Evolutionary conservation across 164 flowering plant genomes (phyloP), one percentile per base, ranked within the genome.

Genomic region (Pachysandra terminalis): DNA sequence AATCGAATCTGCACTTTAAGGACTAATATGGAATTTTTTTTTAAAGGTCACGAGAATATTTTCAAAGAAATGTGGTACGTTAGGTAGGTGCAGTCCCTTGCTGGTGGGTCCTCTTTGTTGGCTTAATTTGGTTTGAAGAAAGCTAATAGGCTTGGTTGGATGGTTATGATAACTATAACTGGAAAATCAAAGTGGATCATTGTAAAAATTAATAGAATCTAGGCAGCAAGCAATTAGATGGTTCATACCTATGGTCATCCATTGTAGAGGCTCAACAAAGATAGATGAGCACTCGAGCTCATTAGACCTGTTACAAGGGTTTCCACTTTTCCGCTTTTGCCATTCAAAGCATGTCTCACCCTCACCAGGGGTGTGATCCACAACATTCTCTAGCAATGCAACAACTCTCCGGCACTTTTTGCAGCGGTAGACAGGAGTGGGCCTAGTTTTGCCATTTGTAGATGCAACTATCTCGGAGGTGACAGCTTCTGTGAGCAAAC

Each of bases 221-320:
- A 51, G 41, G 7, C 19, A 53, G 35, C 21, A 24, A 48, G 37
- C 2, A 37, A 25, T 27, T 37, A 49, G 9, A 25, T 3, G 55
- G 37, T 52, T n/a, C n/a, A n/a, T 85, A 95, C 99, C 99, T 82
- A 89, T 75, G 71, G 75, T 87, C 99, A 95, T 95, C 99, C 99
- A 95, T 62, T 78, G 74, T 19, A 95, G 78, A 68, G 99, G 99
- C 79, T 90, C 97, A 63, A 95, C 80, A 83, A 92, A 95, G 60
- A 95, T 72, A 23, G 98, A 95, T 10, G 99, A 85, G 77, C 99
- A 95, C 74, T 86, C 96, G 17, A 68, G 51, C 41, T 89, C 91
- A 41, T 78, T 84, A 71, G 82, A 73, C 76, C 76, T 85, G 70
- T 75, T 77, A 57, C 75, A 89, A 35, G 83, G 83, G 73, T 87